Conservation (phyloP, 257 asterid species). For the Schizonepeta tenuifolia region DNA sequence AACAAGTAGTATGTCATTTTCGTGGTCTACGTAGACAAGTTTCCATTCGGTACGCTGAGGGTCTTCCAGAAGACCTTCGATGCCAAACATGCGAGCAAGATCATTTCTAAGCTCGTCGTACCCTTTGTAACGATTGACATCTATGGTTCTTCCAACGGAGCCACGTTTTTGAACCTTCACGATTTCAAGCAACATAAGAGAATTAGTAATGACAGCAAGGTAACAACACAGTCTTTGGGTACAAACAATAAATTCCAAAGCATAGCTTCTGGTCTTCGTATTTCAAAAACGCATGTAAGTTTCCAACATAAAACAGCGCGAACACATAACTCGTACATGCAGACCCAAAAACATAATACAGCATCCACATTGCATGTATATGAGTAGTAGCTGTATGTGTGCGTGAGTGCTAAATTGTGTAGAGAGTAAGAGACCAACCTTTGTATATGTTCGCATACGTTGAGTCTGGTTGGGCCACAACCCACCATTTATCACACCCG, state of each 20-base stretch:
- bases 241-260: not conserved
- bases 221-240: too few relatives aligned
- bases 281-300: too few relatives aligned
- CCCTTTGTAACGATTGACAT: conserved; percentile 77
- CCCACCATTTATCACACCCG: conserved; percentile 62
- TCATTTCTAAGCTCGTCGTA: conserved; percentile 93
- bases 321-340: too few relatives aligned
- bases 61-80: conserved; percentile 89
- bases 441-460: conserved; percentile 93
- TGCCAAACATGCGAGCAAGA: conserved; percentile 93
- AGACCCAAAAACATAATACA: not conserved
- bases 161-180: conserved; percentile 97
- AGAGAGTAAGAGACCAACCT: conserved; percentile 51
- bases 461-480: conserved; percentile 88
- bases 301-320: too few relatives aligned
- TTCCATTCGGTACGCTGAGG: conserved; percentile 91
- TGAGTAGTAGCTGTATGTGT: not conserved
- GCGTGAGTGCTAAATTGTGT: not conserved
- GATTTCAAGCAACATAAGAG: conserved; percentile 12
- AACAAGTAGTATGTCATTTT: conserved; percentile 77
- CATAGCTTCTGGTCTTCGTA: not conserved
- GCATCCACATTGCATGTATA: not conserved
- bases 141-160: conserved; percentile 95
- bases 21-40: conserved; percentile 88
- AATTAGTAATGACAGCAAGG: not conserved